These are phyloP conservation scores for Chaetoscypha palmicola DNA, from an alignment of 2,329 filamentous ascomycete species.

Conservation along the genomic window DNA sequence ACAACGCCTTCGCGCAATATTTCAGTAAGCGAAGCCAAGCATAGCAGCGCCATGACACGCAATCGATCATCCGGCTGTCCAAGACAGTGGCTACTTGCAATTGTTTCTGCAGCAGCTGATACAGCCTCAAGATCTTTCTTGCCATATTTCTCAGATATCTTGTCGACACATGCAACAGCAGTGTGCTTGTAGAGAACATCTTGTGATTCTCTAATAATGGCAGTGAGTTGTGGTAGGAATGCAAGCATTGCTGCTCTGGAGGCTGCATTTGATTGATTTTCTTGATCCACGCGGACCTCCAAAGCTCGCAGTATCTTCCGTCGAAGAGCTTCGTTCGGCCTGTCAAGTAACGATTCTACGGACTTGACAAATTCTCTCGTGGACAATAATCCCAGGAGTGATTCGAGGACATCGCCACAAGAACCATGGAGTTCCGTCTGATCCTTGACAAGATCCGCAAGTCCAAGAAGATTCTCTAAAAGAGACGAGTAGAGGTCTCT, in stretches of 20 bases:
- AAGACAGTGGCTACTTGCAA: slow-evolving; percentile 70
- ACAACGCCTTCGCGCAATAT: slow-evolving; percentile 82
- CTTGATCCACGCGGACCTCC: slow-evolving; percentile 69
- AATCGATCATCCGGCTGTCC: slow-evolving; percentile 66
- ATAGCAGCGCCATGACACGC: slow-evolving; percentile 77
- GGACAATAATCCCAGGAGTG: slow-evolving; percentile 76
- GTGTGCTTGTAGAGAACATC: slow-evolving; percentile 75
- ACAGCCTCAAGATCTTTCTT: slow-evolving; percentile 80
- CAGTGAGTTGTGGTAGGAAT: slow-evolving; percentile 72
- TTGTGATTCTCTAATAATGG: slow-evolving; percentile 64
- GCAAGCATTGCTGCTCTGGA: slow-evolving; percentile 66
- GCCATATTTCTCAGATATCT: slow-evolving; percentile 90
- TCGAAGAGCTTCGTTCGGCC: slow-evolving; percentile 66
- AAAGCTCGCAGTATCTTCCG: slow-evolving; percentile 76
- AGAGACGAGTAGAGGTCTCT: slow-evolving; percentile 63
- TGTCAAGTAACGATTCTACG: slow-evolving; percentile 72
- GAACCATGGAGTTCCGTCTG: slow-evolving; percentile 48
- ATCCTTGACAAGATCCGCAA: slow-evolving; percentile 58
- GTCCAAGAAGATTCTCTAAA: slow-evolving; percentile 55
- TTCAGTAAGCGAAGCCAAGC: slow-evolving; percentile 81
- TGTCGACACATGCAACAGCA: slow-evolving; percentile 83
- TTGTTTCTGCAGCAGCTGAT: slow-evolving; percentile 64
- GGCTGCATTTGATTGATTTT: slow-evolving; percentile 58
- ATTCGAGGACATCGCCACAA: slow-evolving; percentile 66
- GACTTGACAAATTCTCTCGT: slow-evolving; percentile 85